Evolutionary conservation across 495 filamentous ascomycete species (phyloP).

Genomic region (Penicillium herquei): DNA sequence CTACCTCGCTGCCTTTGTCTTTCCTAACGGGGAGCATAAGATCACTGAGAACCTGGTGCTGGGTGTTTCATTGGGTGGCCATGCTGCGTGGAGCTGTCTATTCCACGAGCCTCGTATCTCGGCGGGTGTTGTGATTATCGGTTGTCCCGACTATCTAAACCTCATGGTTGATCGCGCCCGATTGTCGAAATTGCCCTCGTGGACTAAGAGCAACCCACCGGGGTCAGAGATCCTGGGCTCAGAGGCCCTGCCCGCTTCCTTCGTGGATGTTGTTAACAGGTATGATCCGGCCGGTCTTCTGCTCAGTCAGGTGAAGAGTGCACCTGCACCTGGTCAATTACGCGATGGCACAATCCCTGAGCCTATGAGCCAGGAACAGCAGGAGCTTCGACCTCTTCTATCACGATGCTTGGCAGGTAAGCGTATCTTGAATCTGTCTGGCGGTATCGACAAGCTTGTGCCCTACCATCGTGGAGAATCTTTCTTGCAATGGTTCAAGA

Average conservation of each 20-base stretch:
- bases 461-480: slow-evolving; percentile 67
- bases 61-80: slow-evolving; percentile 84
- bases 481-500: slow-evolving; percentile 71
- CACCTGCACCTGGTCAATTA: slow-evolving; percentile 23
- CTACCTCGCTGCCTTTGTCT: slow-evolving; percentile 72
- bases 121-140: slow-evolving; percentile 76
- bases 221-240: slow-evolving; percentile 72
- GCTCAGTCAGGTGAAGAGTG: slow-evolving; percentile 48
- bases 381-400: slow-evolving; percentile 39
- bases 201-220: slow-evolving; percentile 48
- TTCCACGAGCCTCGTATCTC: slow-evolving; percentile 75
- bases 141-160: slow-evolving; percentile 82
- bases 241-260: slow-evolving; percentile 65
- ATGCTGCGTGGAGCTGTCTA: slow-evolving; percentile 80
- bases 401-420: slow-evolving; percentile 62
- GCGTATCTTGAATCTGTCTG: slow-evolving; percentile 73
- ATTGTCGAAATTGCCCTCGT: slow-evolving; percentile 66
- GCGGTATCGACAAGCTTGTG: slow-evolving; percentile 78
- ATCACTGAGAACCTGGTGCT: slow-evolving; percentile 72
- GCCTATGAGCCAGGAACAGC: slow-evolving; percentile 44
- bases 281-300: slow-evolving; percentile 71
- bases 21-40: slow-evolving; percentile 47
- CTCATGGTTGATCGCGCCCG: slow-evolving; percentile 76
- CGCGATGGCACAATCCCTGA: slow-evolving; percentile 42
- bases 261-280: slow-evolving; percentile 59